Evolutionary conservation across 2,329 filamentous ascomycete genomes (phyloP), one percentile per base, ranked within the genome.

Genomic region (Sarocladiaceae sp.): DNA sequence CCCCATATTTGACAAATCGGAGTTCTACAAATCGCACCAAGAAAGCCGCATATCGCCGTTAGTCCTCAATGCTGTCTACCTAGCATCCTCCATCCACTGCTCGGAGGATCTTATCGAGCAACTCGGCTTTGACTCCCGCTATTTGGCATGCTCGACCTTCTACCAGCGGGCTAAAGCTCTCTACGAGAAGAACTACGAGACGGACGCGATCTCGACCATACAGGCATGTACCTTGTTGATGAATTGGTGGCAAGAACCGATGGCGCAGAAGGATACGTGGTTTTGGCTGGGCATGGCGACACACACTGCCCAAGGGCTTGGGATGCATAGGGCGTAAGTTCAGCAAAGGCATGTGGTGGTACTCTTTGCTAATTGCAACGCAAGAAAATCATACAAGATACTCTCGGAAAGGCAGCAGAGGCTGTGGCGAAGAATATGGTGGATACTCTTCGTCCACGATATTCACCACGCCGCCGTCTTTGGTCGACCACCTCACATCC

Each of bases 191-290:
- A 21, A 39, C 20, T 24, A 39, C 34, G 34, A 39, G 34, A 39
- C 23, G 26, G 34, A 39, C 16, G 34, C 34, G 6, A 39, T 39
- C 21, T 10, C 34, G 16, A 39, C 4, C 16, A 39, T 39, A 6
- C 34, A 39, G 15, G 19, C 34, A 4, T 39, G 34, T 26, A 39
- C 26, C 11, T n/a, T 39, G 7, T 16, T 39, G 19, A 39, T 39
- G 34, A 39, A 39, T 21, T 39, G 34, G 34, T 39, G 34, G 34
- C 34, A 39, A 24, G 34, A 26, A 9, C 34, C 34, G 16, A 39
- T 39, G 34, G 34, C 23, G 3, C 34, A 39, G 15, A 39, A 39
- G 34, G 34, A 39, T 24, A 6, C 20, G 6, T 39, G 34, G 34
- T 26, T 7, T 21, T 39, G 34, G 34, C 34, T 39, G 4, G 34